These are phyloP conservation scores for Verticillium dahliae DNA, from an alignment of 2,329 filamentous ascomycete species.

Conservation along the genomic window DNA sequence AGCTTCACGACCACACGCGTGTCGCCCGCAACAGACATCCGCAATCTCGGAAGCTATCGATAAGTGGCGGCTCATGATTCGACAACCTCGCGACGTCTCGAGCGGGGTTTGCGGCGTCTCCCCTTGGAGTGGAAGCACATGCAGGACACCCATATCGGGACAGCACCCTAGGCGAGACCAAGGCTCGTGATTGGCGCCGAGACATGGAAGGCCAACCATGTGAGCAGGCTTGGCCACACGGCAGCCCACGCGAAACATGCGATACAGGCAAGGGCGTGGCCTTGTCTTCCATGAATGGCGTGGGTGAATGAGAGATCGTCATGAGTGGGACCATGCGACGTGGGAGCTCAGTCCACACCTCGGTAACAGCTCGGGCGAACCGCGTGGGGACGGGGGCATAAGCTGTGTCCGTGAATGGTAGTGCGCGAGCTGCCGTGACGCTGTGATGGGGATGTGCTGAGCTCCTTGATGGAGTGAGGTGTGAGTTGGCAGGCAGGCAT, in stretches of 20 bases:
- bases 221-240: background rate
- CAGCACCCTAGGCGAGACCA: background rate
- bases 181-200: background rate
- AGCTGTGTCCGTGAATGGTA: constrained; percentile 4
- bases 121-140: background rate
- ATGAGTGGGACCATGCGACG: constrained; percentile 2
- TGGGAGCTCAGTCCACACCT: constrained; percentile 5
- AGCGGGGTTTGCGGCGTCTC: background rate
- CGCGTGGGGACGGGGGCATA: constrained; percentile 3
- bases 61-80: background rate
- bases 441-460: constrained; percentile 7
- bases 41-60: background rate
- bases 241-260: background rate
- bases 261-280: background rate
- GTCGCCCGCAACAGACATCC: background rate
- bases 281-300: background rate
- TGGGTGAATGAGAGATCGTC: background rate
- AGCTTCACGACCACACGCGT: background rate
- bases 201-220: background rate
- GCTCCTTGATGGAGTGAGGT: background rate
- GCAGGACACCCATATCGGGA: background rate
- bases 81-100: background rate
- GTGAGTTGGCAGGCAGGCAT: background rate
- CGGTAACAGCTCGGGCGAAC: constrained; percentile 1
- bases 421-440: constrained; percentile 7